A percentile compares a stretch with the other conserved stretches of the same genome.
These are phyloP conservation scores for Aureobasidium sp. DNA, from an alignment of 2,329 filamentous ascomycete genomes.

Conservation along the genomic window DNA sequence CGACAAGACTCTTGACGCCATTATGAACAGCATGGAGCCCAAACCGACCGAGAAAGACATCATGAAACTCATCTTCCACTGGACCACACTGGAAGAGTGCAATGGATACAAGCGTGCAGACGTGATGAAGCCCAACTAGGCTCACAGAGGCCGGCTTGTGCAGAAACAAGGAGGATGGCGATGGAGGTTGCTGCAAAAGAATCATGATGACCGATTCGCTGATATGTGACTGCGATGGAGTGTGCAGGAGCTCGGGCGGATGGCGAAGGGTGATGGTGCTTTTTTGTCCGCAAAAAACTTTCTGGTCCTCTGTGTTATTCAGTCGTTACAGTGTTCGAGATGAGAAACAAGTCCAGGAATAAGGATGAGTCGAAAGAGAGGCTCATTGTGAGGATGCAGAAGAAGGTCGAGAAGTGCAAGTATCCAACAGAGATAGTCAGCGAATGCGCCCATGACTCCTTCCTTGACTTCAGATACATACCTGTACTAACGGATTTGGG, in stretches of 20 bases:
- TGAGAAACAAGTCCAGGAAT: background rate
- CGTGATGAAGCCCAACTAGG: background rate
- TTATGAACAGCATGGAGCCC: background rate
- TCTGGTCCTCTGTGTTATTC: background rate
- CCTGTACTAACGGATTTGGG: background rate
- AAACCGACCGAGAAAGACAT: background rate
- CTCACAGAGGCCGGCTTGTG: accelerated
- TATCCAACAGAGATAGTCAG: background rate
- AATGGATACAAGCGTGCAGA: background rate
- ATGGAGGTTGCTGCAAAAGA: background rate
- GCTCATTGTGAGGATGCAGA: background rate
- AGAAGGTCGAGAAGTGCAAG: background rate
- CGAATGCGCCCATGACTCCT: background rate
- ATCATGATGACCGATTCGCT: background rate
- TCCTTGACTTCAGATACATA: background rate
- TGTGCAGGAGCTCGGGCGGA: background rate
- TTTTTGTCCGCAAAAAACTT: background rate
- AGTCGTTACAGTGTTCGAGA: background rate
- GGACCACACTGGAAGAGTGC: background rate
- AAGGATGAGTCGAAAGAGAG: background rate
- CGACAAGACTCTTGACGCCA: background rate
- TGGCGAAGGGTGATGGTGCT: background rate
- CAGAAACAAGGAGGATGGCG: background rate
- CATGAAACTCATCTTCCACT: background rate
- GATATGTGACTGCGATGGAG: background rate